A percentile compares a stretch with the other conserved stretches of the same genome.
Evolutionary conservation across 2,329 filamentous ascomycete species (phyloP).

Genomic region (Hypoxylon sp.): DNA sequence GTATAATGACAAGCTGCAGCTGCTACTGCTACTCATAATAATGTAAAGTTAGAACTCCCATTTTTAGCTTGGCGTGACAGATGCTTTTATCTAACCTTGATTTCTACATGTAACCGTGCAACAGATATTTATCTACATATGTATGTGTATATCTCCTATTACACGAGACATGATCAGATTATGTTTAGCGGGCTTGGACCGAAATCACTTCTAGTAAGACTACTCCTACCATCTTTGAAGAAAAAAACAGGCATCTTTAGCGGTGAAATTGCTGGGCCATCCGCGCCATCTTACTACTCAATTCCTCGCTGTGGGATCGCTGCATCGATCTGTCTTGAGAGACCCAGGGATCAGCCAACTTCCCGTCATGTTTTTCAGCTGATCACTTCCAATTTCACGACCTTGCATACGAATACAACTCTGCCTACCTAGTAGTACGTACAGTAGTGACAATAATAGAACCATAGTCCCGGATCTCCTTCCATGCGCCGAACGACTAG

Average conservation of each 20-base stretch:
- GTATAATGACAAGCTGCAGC: neutral
- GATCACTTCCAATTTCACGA: slow-evolving; percentile 36
- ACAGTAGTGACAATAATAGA: slow-evolving; percentile 28
- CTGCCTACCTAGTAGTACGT: slow-evolving; percentile 15
- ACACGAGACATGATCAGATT: neutral
- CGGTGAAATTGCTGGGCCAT: slow-evolving; percentile 6
- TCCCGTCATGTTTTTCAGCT: slow-evolving; percentile 28
- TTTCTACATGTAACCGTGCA: neutral
- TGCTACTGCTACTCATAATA: neutral
- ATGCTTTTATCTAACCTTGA: neutral
- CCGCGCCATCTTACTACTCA: slow-evolving; percentile 4
- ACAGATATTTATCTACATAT: neutral
- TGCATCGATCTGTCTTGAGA: slow-evolving; percentile 35
- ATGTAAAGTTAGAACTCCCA: neutral
- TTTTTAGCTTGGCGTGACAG: neutral
- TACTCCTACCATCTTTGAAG: slow-evolving; percentile 1
- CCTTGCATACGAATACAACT: slow-evolving; percentile 31
- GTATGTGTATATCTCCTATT: neutral
- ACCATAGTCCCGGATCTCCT: slow-evolving; percentile 15
- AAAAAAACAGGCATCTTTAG: slow-evolving; percentile 1
- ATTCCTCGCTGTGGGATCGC: slow-evolving; percentile 29
- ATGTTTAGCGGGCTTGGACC: neutral
- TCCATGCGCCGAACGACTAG: slow-evolving; percentile 7
- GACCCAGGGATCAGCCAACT: slow-evolving; percentile 28
- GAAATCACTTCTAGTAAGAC: slow-evolving; percentile 5